Evolutionary conservation across 2,329 filamentous ascomycete species (phyloP), one percentile per base, ranked within the genome.

Genomic region (Cladobotryum protrusum): DNA sequence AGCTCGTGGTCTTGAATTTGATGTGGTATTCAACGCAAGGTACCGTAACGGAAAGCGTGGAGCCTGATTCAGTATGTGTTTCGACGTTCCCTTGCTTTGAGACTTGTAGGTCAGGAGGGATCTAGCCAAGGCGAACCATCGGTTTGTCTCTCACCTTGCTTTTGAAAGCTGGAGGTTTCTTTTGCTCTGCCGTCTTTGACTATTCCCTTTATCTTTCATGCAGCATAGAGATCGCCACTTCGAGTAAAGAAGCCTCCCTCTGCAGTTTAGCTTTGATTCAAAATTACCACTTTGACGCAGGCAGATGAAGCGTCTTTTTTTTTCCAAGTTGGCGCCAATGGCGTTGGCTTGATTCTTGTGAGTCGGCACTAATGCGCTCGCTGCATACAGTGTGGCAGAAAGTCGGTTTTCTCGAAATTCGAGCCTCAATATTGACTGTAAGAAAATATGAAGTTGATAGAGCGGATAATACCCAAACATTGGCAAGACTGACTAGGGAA

Each of bases 271-370:
- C 40, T 20, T n/a, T 20, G 40, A 24, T 20, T 42, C 40, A 42
- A 42, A 24, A 44, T 44, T 44, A 34, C 42, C 42, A 24, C 42
- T 44, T 44, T 44, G 42, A 44, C 20, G n/a, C 24, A 44, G 14
- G 42, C 19, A 20, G 40, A 18, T 14, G 40, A 37, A 37, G 17
- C 35, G 35, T 37, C 7, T 37, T 17, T 14, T 13, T 17, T 37
- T n/a, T 37, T 37, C 13, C 14, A n/a, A n/a, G 35, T 5, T 37
- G 35, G 35, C 17, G 35, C 14, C 17, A 17, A 17, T 37, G 35
- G 35, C 17, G 12, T 37, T 17, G 35, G 12, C 35, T 37, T 37
- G 35, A 37, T 37, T n/a, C 35, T 7, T 7, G 35, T n/a, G 35
- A 37, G 35, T n/a, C 14, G 35, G 35, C 35, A 17, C 35, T 37